A percentile compares a stretch with the other conserved stretches of the same genome.
phyloP scores from a whole-genome alignment of 1,284 basidiomycete species.

The Fomitopsis pinicola region DNA sequence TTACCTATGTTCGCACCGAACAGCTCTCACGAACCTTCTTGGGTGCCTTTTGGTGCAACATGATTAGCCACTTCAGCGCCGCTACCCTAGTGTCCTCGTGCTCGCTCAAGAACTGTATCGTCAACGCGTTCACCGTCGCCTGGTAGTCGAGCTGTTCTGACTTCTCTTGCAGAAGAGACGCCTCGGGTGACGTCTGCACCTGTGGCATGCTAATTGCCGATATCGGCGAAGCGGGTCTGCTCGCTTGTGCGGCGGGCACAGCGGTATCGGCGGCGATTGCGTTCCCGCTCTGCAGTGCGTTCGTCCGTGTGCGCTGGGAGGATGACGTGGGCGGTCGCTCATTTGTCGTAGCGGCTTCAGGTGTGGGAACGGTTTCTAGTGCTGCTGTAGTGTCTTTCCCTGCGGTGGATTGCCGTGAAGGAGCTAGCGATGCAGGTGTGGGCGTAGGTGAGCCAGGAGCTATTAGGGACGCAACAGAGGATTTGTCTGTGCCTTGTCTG shows the following conservation, averaged over 20 bases:
- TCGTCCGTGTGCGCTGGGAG: constrained; percentile 27
- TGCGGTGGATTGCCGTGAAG: constrained; percentile 45
- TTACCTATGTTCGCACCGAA: constrained; percentile 5
- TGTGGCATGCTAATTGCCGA: constrained; percentile 28
- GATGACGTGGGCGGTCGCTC: constrained; percentile 15
- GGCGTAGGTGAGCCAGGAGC: constrained; percentile 50
- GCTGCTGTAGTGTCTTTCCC: constrained; percentile 29
- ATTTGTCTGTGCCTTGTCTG: constrained; percentile 32
- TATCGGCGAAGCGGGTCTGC: constrained; percentile 31
- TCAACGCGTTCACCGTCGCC: constrained; percentile 88
- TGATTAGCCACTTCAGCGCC: constrained; percentile 96
- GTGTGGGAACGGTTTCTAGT: constrained; percentile 11
- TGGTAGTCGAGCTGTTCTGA: constrained; percentile 91
- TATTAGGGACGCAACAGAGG: constrained; percentile 31
- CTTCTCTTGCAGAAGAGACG: constrained; percentile 33
- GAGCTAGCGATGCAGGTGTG: constrained; percentile 29
- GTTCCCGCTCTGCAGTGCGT: constrained; percentile 15
- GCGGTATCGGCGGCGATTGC: constrained; percentile 5
- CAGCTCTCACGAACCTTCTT: constrained; percentile 59
- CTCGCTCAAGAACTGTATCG: constrained; percentile 92
- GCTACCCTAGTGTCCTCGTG: constrained; percentile 96
- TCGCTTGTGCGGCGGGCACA: constrained; percentile 18
- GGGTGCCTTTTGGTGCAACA: constrained; percentile 97
- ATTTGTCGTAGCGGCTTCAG: constrained; percentile 1
- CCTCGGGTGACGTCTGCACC: constrained; percentile 31